phyloP scores from a whole-genome alignment of 1,284 basidiomycete genomes.

The Ceratobasidium sp. region DNA sequence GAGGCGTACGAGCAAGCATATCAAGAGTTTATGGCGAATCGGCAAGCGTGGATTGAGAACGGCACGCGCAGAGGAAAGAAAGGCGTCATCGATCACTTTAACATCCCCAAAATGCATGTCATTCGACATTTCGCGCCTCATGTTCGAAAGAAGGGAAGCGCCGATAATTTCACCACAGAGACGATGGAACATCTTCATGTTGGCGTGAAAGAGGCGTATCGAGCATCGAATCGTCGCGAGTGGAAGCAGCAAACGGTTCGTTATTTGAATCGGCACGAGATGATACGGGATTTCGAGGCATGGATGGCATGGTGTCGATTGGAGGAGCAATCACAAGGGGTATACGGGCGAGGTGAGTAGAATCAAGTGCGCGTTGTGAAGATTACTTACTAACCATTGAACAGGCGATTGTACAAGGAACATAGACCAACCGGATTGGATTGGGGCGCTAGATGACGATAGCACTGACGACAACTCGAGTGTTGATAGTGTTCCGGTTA shows the following conservation, averaged over 20 bases:
- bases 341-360: conserved; percentile 1
- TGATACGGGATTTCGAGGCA: conserved; percentile 15
- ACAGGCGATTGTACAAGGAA: background rate
- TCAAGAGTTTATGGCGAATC: background rate
- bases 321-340: background rate
- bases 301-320: conserved; percentile 21
- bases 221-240: background rate
- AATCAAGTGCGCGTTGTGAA: background rate
- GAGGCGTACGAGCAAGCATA: background rate
- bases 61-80: conserved; percentile 16
- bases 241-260: conserved; percentile 3
- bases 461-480: background rate
- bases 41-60: conserved; percentile 25
- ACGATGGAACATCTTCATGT: conserved; percentile 38
- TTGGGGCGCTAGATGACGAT: background rate
- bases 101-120: conserved; percentile 41
- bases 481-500: background rate
- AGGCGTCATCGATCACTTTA: conserved; percentile 5
- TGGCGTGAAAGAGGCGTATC: conserved; percentile 18
- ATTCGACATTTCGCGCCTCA: conserved; percentile 10
- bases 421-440: background rate
- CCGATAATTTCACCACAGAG: conserved; percentile 43
- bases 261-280: conserved; percentile 23
- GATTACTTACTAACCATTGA: background rate
- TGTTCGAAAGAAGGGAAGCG: background rate